Evolutionary conservation across 768 basidiomycete species (phyloP).

Genomic region (Hygrocybe punicea): DNA sequence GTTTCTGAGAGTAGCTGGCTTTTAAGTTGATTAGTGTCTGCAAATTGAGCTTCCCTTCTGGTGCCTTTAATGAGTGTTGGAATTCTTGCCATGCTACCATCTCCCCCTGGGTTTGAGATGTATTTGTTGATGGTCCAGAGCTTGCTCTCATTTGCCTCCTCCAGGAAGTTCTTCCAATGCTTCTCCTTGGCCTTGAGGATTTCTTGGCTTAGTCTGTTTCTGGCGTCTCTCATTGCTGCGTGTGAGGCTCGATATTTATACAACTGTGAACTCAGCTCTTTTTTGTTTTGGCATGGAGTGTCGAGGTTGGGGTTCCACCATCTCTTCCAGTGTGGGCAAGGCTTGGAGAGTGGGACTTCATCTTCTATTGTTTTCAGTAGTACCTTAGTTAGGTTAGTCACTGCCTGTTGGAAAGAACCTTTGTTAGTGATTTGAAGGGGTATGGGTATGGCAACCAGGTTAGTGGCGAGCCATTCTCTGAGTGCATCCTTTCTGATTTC

Average conservation of each 20-base stretch:
- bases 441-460: constrained; percentile 22
- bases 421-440: constrained; percentile 13
- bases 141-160: not conserved
- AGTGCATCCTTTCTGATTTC: too few relatives aligned
- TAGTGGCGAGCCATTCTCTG: too few relatives aligned
- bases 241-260: not conserved
- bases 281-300: not conserved
- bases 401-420: constrained; percentile 3
- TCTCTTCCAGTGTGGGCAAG: not conserved
- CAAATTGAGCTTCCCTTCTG: not conserved
- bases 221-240: constrained; percentile 10
- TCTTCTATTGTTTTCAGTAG: not conserved
- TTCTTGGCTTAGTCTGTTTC: too few relatives aligned
- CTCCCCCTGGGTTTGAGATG: too few relatives aligned
- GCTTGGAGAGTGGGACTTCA: not conserved
- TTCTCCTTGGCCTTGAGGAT: constrained; percentile 11
- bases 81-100: constrained; percentile 6
- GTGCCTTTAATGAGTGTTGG: constrained; percentile 8
- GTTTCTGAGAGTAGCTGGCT: not conserved
- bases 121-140: too few relatives aligned
- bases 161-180: constrained; percentile 20
- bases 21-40: too few relatives aligned
- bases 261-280: not conserved
- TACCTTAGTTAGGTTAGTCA: not conserved
- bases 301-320: constrained; percentile 5